These are phyloP conservation scores for Stramenopiles sp. DNA, from an alignment of 352 stramenopile species.

Conservation along the genomic window DNA sequence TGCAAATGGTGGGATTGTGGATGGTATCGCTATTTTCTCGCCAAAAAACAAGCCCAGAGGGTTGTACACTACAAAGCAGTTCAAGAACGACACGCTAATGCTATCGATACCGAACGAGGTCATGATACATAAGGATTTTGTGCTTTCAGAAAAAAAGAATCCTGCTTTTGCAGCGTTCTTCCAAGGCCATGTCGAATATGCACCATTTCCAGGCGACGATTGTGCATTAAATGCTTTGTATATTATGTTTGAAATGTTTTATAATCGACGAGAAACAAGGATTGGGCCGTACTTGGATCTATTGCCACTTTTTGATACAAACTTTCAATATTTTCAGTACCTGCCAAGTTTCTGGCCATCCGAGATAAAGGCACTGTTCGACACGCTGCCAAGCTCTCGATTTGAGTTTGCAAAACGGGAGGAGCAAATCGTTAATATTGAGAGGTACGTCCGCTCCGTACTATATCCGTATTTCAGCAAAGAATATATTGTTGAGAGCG, in stretches of 20 bases:
- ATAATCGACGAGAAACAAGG: not conserved
- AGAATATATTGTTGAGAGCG: not conserved
- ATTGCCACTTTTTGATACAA: not conserved
- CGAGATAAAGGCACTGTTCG: not conserved
- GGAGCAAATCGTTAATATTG: not conserved
- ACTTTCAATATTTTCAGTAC: too few species aligned
- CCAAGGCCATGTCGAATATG: not conserved
- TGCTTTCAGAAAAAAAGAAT: not conserved
- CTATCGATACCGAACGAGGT: slow-evolving; percentile 3
- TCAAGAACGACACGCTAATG: not conserved
- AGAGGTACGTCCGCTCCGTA: not conserved
- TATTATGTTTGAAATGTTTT: not conserved
- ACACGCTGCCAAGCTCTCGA: not conserved
- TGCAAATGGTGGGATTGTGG: not conserved
- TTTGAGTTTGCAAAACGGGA: not conserved
- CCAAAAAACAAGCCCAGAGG: not conserved
- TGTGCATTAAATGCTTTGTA: not conserved
- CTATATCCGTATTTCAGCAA: not conserved
- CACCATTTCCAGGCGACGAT: not conserved
- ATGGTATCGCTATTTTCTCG: not conserved
- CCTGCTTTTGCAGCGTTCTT: not conserved
- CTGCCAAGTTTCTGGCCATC: not conserved
- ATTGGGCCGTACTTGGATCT: not conserved
- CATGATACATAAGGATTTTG: not conserved
- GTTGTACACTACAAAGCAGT: not conserved